Conservation (phyloP, 345 rosid genomes). For the Ricinus communis region DNA sequence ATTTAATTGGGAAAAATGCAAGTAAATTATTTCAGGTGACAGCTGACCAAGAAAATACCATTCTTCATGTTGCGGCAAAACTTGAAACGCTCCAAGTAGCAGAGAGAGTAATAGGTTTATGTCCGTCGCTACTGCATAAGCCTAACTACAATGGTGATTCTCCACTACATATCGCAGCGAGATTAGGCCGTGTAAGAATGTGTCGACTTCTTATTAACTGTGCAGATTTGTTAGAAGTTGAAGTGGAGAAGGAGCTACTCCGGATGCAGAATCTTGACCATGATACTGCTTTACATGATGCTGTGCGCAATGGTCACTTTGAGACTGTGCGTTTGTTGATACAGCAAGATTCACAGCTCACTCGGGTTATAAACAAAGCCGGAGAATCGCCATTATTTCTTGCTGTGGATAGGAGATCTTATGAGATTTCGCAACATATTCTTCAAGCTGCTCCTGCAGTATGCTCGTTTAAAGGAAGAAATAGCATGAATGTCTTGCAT, state of each 20-base stretch:
- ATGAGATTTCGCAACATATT: slow-evolving; percentile 8
- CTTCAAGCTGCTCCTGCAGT: slow-evolving; percentile 11
- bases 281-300: slow-evolving; percentile 28
- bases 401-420: slow-evolving; percentile 22
- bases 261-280: slow-evolving; percentile 18
- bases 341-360: slow-evolving; percentile 14
- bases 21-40: too few species aligned
- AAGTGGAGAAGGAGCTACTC: slow-evolving; percentile 12
- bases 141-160: slow-evolving; percentile 40
- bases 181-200: slow-evolving; percentile 26
- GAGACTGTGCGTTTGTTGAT: slow-evolving; percentile 15
- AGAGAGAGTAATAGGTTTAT: slow-evolving; percentile 17
- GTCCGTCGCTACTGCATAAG: slow-evolving; percentile 27
- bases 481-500: slow-evolving; percentile 25
- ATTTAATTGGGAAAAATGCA: background rate
- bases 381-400: slow-evolving; percentile 5
- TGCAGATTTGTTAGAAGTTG: slow-evolving; percentile 21
- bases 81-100: slow-evolving; percentile 20
- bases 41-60: slow-evolving; percentile 32
- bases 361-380: background rate
- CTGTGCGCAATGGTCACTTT: slow-evolving; percentile 20
- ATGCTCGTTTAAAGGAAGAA: slow-evolving; percentile 17
- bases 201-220: slow-evolving; percentile 15
- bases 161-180: slow-evolving; percentile 42
- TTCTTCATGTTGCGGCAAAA: slow-evolving; percentile 40